A percentile compares a stretch with the other conserved stretches of the same genome.
phyloP scores from a whole-genome alignment of 495 filamentous ascomycete genomes.

The Aeminium ludgeri region DNA sequence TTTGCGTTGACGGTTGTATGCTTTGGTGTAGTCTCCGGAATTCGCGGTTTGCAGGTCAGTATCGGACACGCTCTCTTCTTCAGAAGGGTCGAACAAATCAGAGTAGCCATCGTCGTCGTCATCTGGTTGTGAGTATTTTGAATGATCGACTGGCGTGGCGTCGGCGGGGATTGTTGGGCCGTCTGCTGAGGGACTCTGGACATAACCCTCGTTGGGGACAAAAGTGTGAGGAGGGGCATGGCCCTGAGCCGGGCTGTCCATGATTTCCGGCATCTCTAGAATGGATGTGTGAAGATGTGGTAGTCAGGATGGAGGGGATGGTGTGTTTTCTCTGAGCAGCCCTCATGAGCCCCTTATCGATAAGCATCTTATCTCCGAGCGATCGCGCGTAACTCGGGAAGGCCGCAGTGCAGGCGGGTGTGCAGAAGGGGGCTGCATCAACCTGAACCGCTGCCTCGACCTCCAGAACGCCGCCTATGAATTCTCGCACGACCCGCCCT shows the following conservation, averaged over 20 bases:
- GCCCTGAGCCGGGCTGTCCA: not conserved
- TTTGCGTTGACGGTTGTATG: slow-evolving; percentile 72
- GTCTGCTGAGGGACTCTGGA: not conserved
- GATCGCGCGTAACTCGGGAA: not conserved
- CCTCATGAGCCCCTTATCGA: not conserved
- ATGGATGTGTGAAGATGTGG: not conserved
- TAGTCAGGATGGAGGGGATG: not conserved
- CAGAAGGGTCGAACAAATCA: slow-evolving; percentile 40
- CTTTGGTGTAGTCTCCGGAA: slow-evolving; percentile 60
- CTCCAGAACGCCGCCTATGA: no score
- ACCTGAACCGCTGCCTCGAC: no score
- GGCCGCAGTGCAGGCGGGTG: no score
- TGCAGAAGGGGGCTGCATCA: no score
- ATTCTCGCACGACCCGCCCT: no score
- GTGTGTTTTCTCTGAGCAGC: not conserved
- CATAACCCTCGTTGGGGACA: slow-evolving; percentile 11
- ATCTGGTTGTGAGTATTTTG: slow-evolving; percentile 1
- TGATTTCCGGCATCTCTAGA: not conserved
- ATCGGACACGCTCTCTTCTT: slow-evolving; percentile 30
- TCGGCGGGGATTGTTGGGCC: not conserved
- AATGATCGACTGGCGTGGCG: slow-evolving; percentile 1
- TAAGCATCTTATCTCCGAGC: not conserved
- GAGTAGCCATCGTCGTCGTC: slow-evolving; percentile 33
- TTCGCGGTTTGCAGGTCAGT: slow-evolving; percentile 42
- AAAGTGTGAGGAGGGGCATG: slow-evolving; percentile 9